phyloP scores from a whole-genome alignment of 2,329 filamentous ascomycete genomes.

The Xylariaceae sp. region DNA sequence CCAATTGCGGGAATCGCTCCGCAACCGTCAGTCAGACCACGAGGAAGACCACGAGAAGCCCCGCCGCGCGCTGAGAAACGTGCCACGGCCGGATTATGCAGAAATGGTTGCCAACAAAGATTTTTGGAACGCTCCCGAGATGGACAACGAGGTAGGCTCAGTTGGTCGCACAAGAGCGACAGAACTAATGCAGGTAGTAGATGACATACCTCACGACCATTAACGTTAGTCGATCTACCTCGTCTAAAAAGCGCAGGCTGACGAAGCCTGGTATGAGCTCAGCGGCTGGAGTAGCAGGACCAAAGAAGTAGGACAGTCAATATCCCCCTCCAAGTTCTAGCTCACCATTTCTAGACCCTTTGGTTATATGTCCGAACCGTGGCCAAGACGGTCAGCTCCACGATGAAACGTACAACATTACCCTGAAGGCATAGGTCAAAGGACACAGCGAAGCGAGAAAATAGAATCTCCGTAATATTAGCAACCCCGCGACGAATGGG shows the following conservation, averaged over 20 bases:
- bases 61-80: slow-evolving; percentile 34
- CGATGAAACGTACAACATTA: slow-evolving; percentile 20
- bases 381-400: slow-evolving; percentile 43
- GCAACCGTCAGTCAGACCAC: slow-evolving; percentile 21
- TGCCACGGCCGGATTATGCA: slow-evolving; percentile 39
- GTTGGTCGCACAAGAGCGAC: background rate
- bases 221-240: slow-evolving; percentile 23
- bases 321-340: background rate
- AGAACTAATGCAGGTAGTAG: slow-evolving; percentile 17
- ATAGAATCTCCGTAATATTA: background rate
- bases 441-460: background rate
- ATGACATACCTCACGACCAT: slow-evolving; percentile 26
- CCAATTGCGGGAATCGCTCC: slow-evolving; percentile 18
- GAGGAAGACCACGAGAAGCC: slow-evolving; percentile 30
- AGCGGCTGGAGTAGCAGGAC: slow-evolving; percentile 21
- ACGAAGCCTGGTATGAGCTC: slow-evolving; percentile 22
- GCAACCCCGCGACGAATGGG: background rate
- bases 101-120: slow-evolving; percentile 39
- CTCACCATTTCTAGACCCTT: slow-evolving; percentile 38
- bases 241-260: slow-evolving; percentile 25
- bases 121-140: slow-evolving; percentile 33
- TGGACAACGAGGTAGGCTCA: slow-evolving; percentile 32
- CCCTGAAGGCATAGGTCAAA: background rate
- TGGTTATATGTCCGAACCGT: slow-evolving; percentile 41
- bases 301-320: slow-evolving; percentile 36